Base-by-base conservation (phyloP, 1,139 yeast species). In the Arxiozyma telluris region DNA sequence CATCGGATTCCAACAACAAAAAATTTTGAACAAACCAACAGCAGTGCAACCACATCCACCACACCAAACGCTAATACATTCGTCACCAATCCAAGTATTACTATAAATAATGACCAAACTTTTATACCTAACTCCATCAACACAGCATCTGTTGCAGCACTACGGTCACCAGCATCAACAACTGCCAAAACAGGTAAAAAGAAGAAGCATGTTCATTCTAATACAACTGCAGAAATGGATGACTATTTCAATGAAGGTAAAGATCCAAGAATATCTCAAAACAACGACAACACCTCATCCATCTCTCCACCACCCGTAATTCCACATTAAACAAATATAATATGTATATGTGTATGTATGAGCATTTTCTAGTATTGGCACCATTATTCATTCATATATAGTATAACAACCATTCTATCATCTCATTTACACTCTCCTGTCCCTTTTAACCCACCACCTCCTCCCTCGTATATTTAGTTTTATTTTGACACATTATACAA, bases 1-100 rank as follows among this genome's bases (percentile, higher is more conserved):
- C 98, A 93, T 66, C 76, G 96, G 59, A 73, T 93, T 20, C 96
- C 96, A n/a, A 52, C 68, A 15, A 61, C 59, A 3, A 50, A 49
- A 49, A 41, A 41, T 3, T 15, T 15, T 4, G 39, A 34, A 34
- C 39, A 34, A 34, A 27, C 11, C 11, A 27, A 27, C 30, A 27
- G 8, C 30, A 8, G 7, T 6, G 12, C 8, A 30, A 30, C 38
- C 39, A 12, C 39, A 12, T 4, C 39, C 8, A 34, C 39, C 9
- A 34, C 30, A 34, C 39, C 6, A 23, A 23, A 23, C 25, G 6
- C 25, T 23, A 9, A 9, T 12, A 9, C 12, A 9, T 30, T 2
- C 6, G 6, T 12, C 39, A 15, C 39, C 12, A 34, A 11, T 34
- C 39, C 39, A 34, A 34, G 34, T 30, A 30, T 3, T 12, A 34